These are phyloP conservation scores for Tephrocybe sp. DNA, from an alignment of 768 basidiomycete genomes.

Conservation along the genomic window DNA sequence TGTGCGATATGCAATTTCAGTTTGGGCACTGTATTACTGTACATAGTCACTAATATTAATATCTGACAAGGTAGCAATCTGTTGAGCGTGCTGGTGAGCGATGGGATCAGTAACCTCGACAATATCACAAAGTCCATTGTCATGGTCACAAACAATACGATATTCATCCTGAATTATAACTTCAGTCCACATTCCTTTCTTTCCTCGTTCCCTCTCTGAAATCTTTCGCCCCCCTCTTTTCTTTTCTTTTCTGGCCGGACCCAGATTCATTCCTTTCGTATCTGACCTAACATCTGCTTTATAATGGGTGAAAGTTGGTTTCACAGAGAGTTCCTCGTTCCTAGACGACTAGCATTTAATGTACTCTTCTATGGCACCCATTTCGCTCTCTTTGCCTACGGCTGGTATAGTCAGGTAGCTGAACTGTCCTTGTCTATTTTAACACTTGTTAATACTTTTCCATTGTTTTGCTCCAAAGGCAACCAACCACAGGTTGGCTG, in stretches of 20 bases:
- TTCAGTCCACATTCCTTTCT: conserved; percentile 13
- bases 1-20: background rate
- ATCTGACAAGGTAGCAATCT: too few relatives aligned
- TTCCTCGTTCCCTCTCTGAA: conserved; percentile 11
- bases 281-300: conserved; percentile 18
- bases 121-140: conserved; percentile 15
- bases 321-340: conserved; percentile 61
- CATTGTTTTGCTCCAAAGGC: conserved; percentile 32
- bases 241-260: conserved; percentile 46
- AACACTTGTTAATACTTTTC: too few relatives aligned
- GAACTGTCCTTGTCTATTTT: background rate
- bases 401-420: conserved; percentile 83
- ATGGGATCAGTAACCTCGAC: conserved; percentile 23
- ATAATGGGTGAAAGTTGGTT: conserved; percentile 73
- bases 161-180: conserved; percentile 5
- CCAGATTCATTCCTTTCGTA: conserved; percentile 38
- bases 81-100: too few relatives aligned
- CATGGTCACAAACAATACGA: conserved; percentile 26
- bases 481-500: conserved; percentile 60
- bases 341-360: conserved; percentile 69
- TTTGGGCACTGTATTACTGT: background rate
- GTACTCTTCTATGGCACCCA: conserved; percentile 81
- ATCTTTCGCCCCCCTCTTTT: conserved; percentile 23
- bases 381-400: conserved; percentile 70
- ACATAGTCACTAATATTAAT: background rate